Evolutionary conservation across 176 grass and related monocot species (phyloP).

Genomic region (Thalia dealbata): DNA sequence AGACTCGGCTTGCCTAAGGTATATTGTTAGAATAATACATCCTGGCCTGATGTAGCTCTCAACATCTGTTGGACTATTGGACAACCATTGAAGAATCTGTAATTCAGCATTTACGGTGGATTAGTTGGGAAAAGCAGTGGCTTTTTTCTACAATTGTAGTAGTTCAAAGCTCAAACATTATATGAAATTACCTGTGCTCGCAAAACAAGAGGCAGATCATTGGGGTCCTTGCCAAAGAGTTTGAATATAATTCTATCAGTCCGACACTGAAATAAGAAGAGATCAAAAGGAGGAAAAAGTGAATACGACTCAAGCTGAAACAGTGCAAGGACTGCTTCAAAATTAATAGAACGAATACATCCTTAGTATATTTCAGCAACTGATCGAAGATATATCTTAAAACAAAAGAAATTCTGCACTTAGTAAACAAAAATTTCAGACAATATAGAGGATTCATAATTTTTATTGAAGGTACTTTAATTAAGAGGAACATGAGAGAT

Average conservation of each 20-base stretch:
- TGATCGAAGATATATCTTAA: not conserved
- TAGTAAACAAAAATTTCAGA: not conserved
- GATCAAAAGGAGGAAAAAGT: not conserved
- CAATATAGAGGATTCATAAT: not conserved
- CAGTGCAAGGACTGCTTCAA: not conserved
- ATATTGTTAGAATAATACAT: conserved; percentile 91
- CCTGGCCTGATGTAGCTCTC: conserved; percentile 98
- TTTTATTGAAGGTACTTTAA: not conserved
- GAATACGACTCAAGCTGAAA: not conserved
- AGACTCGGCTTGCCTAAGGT: conserved; percentile 76
- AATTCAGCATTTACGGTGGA: conserved; percentile 28
- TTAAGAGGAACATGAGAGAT: not conserved
- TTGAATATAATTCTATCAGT: conserved; percentile 97
- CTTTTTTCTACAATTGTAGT: not conserved
- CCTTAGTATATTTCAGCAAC: not conserved
- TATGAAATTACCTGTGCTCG: conserved; percentile 50
- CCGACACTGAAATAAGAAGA: conserved; percentile 50
- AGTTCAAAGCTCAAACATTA: not conserved
- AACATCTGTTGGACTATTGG: conserved; percentile 91
- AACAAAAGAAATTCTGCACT: not conserved
- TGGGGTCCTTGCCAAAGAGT: conserved; percentile 88
- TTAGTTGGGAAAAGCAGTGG: conserved; percentile 11
- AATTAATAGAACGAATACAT: not conserved
- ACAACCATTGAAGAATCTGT: conserved; percentile 95
- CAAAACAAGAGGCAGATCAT: conserved; percentile 77